Conservation (phyloP, 2,329 filamentous ascomycete species). For the Colletotrichum sp. region DNA sequence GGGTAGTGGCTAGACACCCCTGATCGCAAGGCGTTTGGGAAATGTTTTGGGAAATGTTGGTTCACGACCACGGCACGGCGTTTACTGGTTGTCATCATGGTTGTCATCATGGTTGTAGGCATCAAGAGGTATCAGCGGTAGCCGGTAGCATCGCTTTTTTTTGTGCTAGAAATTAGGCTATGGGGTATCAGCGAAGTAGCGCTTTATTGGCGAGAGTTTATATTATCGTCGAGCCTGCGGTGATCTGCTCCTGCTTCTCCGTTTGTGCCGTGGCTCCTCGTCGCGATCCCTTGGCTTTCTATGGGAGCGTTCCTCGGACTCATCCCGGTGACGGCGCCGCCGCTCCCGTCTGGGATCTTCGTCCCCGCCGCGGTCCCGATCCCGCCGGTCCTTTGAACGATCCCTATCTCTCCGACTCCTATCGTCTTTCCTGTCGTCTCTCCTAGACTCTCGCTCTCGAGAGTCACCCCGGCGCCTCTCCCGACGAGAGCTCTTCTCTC, state of each 20-base stretch:
- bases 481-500: conserved; percentile 27
- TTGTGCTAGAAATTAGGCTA: background rate
- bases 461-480: conserved; percentile 30
- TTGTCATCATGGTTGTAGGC: background rate
- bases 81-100: background rate
- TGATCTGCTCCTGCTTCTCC: conserved; percentile 22
- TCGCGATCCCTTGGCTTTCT: conserved; percentile 23
- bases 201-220: background rate
- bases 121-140: background rate
- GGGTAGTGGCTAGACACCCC: conserved; percentile 37
- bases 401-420: conserved; percentile 28
- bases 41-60: background rate
- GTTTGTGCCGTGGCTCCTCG: conserved; percentile 17
- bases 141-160: background rate
- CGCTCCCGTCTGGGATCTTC: conserved; percentile 26
- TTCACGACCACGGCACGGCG: background rate
- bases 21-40: background rate
- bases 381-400: conserved; percentile 23
- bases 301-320: conserved; percentile 28
- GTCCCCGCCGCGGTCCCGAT: conserved; percentile 26
- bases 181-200: conserved; percentile 7
- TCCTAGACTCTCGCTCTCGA: conserved; percentile 33
- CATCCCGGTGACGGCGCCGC: conserved; percentile 32
- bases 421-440: conserved; percentile 19
- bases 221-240: background rate